Percentiles rank a stretch among this genome's conserved stretches.
Evolutionary conservation across 192 early-diverging fungal species (phyloP).

Genomic region (Lobulomyces angularis): DNA sequence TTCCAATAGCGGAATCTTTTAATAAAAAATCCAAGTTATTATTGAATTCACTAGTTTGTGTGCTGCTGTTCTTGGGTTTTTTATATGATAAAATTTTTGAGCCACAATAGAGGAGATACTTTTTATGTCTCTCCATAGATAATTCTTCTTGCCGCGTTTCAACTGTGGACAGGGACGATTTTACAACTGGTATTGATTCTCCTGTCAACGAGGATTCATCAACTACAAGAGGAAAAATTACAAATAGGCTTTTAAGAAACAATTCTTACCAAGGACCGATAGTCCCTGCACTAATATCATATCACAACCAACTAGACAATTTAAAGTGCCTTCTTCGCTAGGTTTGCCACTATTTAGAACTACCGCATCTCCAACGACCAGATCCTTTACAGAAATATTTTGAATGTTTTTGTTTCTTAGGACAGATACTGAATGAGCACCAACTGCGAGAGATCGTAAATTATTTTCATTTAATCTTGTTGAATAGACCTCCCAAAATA

Average conservation of each 20-base stretch:
- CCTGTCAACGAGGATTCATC: no score
- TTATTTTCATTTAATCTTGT: slow-evolving; percentile 21
- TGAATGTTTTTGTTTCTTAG: slow-evolving; percentile 10
- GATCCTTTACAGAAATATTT: slow-evolving; percentile 8
- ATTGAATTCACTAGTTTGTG: slow-evolving; percentile 9
- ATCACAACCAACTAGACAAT: slow-evolving; percentile 19
- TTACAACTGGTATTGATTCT: slow-evolving; percentile 24
- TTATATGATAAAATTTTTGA: slow-evolving; percentile 12
- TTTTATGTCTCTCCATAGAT: slow-evolving; percentile 13
- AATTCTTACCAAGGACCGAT: no score
- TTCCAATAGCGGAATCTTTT: slow-evolving; percentile 11
- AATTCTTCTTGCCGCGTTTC: no score
- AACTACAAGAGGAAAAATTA: no score
- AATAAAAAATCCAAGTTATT: background rate
- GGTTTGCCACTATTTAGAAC: slow-evolving; percentile 10
- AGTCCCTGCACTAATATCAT: slow-evolving; percentile 30
- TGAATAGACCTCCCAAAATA: slow-evolving; percentile 26
- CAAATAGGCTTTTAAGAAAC: no score
- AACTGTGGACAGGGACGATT: slow-evolving; percentile 10
- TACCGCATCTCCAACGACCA: slow-evolving; percentile 34
- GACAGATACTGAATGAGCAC: background rate
- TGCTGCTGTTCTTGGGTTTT: slow-evolving; percentile 3
- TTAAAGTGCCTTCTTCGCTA: background rate
- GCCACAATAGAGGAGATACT: slow-evolving; percentile 23
- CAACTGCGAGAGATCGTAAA: slow-evolving; percentile 14